Evolutionary conservation across 2,329 filamentous ascomycete genomes (phyloP).

Genomic region (Westerdykella aurantiaca): DNA sequence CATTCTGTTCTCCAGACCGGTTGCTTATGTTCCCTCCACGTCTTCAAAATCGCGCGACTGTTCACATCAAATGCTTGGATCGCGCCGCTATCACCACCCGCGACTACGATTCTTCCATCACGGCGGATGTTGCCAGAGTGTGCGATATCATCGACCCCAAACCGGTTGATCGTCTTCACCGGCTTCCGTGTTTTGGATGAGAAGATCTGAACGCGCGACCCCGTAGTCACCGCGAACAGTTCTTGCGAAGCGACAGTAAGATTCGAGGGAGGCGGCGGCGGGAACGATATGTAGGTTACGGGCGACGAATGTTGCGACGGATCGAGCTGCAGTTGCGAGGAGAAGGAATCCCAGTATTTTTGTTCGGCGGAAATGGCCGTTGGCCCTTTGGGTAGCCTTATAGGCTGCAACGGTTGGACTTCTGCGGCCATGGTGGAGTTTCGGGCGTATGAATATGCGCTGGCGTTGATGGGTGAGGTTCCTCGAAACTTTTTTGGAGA

Average conservation of each 20-base stretch:
- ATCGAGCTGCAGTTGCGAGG: conserved; percentile 74
- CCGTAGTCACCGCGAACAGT: conserved; percentile 89
- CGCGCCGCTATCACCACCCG: conserved; percentile 83
- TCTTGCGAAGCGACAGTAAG: conserved; percentile 46
- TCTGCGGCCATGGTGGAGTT: conserved; percentile 67
- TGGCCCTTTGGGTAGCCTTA: conserved; percentile 79
- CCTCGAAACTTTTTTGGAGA: conserved; percentile 6
- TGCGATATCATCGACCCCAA: conserved; percentile 71
- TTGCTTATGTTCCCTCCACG: conserved; percentile 91
- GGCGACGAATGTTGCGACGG: conserved; percentile 86
- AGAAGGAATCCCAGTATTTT: conserved; percentile 93
- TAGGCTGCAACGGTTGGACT: conserved; percentile 70
- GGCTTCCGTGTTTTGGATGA: conserved; percentile 87
- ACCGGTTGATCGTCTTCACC: conserved; percentile 88
- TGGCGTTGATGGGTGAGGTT: neutral
- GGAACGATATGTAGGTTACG: conserved; percentile 80
- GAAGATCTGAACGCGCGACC: conserved; percentile 88
- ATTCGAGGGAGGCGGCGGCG: conserved; percentile 43
- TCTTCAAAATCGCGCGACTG: conserved; percentile 87
- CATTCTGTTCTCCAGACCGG: conserved; percentile 89
- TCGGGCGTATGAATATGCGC: neutral
- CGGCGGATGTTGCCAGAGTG: conserved; percentile 82
- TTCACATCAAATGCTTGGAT: conserved; percentile 94
- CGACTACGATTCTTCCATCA: conserved; percentile 83
- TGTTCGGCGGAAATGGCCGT: conserved; percentile 85